phyloP scores from a whole-genome alignment of 345 rosid genomes.

The Eucalyptus camaldulensis region DNA sequence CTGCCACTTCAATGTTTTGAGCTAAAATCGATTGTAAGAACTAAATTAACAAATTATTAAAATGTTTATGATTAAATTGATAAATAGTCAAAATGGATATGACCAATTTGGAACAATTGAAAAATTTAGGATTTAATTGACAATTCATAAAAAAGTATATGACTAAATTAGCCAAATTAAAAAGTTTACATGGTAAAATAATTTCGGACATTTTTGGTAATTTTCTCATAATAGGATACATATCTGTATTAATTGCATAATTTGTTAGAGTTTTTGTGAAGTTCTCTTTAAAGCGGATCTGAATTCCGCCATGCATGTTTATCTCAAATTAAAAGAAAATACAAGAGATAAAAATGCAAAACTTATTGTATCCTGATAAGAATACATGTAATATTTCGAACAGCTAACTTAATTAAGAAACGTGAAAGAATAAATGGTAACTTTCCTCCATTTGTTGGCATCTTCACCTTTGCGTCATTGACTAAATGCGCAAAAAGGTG shows the following conservation, averaged over 20 bases:
- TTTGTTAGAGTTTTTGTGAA: neutral
- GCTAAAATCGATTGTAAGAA: neutral
- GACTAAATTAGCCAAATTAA: neutral
- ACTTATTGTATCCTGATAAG: neutral
- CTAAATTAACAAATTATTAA: neutral
- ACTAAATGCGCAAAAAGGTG: neutral
- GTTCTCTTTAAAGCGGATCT: neutral
- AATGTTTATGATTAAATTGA: neutral
- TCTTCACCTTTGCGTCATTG: neutral
- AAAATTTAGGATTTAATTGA: neutral
- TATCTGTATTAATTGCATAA: neutral
- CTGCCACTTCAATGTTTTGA: neutral
- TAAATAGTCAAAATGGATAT: neutral
- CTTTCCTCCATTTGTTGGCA: neutral
- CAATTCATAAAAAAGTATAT: accelerated
- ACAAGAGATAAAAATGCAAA: neutral
- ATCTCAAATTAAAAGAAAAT: neutral
- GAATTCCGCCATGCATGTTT: neutral
- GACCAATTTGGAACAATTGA: too few species aligned
- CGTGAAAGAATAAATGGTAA: neutral
- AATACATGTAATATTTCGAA: neutral
- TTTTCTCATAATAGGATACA: neutral
- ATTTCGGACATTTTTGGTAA: neutral
- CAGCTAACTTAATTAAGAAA: neutral
- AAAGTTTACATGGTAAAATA: too few species aligned